Conservation (phyloP, 371 early-diverging fungal genomes). For the Rhizomucor pusillus region DNA sequence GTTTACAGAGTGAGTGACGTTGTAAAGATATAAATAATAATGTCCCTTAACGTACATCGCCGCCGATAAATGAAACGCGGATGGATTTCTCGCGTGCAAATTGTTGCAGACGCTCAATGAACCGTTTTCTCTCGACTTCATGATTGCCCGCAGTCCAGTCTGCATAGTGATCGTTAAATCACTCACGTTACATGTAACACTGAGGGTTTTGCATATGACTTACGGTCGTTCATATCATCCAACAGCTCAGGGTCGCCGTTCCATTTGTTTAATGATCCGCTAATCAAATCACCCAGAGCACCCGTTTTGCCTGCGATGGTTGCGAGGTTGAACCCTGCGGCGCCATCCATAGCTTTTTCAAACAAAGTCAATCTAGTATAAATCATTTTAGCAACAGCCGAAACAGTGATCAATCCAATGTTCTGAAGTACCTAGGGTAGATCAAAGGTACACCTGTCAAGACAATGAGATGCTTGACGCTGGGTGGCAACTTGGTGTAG, state of each 20-base stretch:
- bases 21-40: neutral
- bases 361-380: slow-evolving; percentile 56
- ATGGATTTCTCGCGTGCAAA: slow-evolving; percentile 58
- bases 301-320: slow-evolving; percentile 38
- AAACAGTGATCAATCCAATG: neutral
- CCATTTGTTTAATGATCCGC: slow-evolving; percentile 50
- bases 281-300: slow-evolving; percentile 34
- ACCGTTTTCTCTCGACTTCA: slow-evolving; percentile 63
- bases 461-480: slow-evolving; percentile 66
- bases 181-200: too few species aligned
- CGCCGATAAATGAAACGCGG: slow-evolving; percentile 81
- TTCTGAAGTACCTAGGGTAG: slow-evolving; percentile 51
- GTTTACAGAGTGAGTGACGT: neutral
- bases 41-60: slow-evolving; percentile 59
- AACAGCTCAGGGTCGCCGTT: slow-evolving; percentile 83
- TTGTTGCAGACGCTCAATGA: slow-evolving; percentile 66
- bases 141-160: slow-evolving; percentile 74
- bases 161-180: too few species aligned
- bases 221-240: slow-evolving; percentile 79
- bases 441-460: slow-evolving; percentile 73
- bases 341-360: slow-evolving; percentile 57
- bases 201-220: too few species aligned
- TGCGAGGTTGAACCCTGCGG: slow-evolving; percentile 33
- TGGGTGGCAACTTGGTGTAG: slow-evolving; percentile 33
- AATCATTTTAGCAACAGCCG: neutral